Evolutionary conservation across 176 grass and related monocot genomes (phyloP).

Genomic region (Zea luxurians): DNA sequence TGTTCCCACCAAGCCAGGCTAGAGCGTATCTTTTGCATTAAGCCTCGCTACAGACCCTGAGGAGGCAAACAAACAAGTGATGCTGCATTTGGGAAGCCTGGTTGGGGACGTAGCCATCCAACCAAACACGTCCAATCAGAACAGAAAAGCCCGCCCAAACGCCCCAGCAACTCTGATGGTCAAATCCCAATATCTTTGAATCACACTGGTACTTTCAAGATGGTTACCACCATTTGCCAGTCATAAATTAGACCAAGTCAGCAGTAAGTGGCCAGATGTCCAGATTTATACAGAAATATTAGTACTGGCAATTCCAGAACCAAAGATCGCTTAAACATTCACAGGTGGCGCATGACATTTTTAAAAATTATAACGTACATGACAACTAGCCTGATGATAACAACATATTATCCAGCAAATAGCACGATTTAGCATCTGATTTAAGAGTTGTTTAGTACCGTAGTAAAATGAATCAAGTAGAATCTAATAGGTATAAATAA

Average conservation of each 20-base stretch:
- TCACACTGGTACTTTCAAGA: not conserved
- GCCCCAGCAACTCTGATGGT: not conserved
- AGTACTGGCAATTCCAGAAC: not conserved
- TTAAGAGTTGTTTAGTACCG: slow-evolving; percentile 5
- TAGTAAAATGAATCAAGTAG: slow-evolving; percentile 13
- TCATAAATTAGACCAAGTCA: not conserved
- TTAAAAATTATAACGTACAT: not conserved
- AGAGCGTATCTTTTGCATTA: no score
- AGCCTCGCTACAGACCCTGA: no score
- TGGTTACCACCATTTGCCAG: not conserved
- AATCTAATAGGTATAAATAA: slow-evolving; percentile 8
- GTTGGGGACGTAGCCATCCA: no score
- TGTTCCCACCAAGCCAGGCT: no score
- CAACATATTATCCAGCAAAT: slow-evolving; percentile 25
- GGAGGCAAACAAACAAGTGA: no score
- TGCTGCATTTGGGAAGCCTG: no score
- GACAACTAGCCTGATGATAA: slow-evolving; percentile 2
- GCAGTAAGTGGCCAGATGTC: not conserved
- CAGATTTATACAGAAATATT: not conserved
- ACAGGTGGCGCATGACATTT: not conserved
- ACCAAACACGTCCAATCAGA: not conserved
- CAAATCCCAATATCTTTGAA: slow-evolving; percentile 2
- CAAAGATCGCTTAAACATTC: slow-evolving; percentile 24
- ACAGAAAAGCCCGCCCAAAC: not conserved
- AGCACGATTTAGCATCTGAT: slow-evolving; percentile 6